A percentile compares a stretch with the other conserved stretches of the same genome.
Conservation (phyloP, 2,329 filamentous ascomycete genomes). For the Drechslera avenae region DNA sequence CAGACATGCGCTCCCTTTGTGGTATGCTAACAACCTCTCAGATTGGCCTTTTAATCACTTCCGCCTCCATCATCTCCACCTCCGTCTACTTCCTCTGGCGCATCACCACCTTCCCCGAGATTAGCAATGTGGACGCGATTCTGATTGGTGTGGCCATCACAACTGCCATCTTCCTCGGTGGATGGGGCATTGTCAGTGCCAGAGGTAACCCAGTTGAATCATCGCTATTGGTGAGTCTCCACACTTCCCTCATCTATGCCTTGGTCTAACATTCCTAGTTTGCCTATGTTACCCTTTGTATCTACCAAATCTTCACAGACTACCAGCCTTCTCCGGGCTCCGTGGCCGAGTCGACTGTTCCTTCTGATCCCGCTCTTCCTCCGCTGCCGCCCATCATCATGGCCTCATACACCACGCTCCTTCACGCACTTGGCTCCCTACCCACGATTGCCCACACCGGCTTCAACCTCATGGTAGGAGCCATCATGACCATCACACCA, state of each 20-base stretch:
- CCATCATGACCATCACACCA: slow-evolving; percentile 92
- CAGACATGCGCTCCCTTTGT: neutral
- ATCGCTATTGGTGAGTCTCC: slow-evolving; percentile 68
- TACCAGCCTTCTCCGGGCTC: slow-evolving; percentile 77
- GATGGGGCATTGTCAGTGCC: slow-evolving; percentile 91
- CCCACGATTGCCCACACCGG: slow-evolving; percentile 82
- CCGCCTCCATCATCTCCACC: slow-evolving; percentile 89
- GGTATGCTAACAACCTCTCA: slow-evolving; percentile 52
- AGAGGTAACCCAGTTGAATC: slow-evolving; percentile 95
- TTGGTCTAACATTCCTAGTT: slow-evolving; percentile 58
- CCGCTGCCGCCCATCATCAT: slow-evolving; percentile 97
- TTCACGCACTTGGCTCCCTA: slow-evolving; percentile 82
- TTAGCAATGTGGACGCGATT: slow-evolving; percentile 88
- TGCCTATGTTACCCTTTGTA: slow-evolving; percentile 96
- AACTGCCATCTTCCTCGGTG: slow-evolving; percentile 88
- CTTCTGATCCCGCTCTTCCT: slow-evolving; percentile 82
- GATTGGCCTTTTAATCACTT: slow-evolving; percentile 87
- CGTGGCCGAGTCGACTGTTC: slow-evolving; percentile 58
- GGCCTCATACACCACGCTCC: slow-evolving; percentile 92
- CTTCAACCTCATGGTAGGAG: slow-evolving; percentile 85
- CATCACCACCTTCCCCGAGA: slow-evolving; percentile 89
- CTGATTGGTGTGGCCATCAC: slow-evolving; percentile 92
- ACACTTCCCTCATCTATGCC: neutral
- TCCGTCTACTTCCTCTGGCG: slow-evolving; percentile 96
- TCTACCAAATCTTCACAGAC: slow-evolving; percentile 99